phyloP scores from a whole-genome alignment of 768 basidiomycete species.

The Boletus sp. region DNA sequence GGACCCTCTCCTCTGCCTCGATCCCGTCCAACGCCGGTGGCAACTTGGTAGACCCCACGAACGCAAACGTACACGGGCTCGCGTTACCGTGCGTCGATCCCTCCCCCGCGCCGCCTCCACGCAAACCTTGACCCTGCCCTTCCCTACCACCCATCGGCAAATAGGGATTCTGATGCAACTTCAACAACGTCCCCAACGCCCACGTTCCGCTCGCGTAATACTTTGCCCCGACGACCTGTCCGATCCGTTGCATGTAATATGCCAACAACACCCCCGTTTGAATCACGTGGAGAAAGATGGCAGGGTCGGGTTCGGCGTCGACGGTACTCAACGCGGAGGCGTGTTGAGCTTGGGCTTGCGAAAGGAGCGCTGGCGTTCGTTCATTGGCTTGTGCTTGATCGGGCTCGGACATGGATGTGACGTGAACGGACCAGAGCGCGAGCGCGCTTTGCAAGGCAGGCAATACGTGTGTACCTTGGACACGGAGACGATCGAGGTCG shows the following conservation, averaged over 20 bases:
- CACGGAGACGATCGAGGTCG: constrained; percentile 44
- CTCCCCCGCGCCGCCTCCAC: background rate
- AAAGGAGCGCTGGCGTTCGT: constrained; percentile 35
- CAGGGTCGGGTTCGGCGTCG: constrained; percentile 31
- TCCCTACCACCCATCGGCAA: background rate
- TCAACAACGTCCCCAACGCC: constrained; percentile 44
- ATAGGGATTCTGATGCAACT: constrained; percentile 39
- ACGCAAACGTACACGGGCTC: constrained; percentile 4
- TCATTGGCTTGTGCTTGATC: constrained; percentile 31
- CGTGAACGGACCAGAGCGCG: constrained; percentile 52
- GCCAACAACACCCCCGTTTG: constrained; percentile 66
- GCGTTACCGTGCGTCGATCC: background rate
- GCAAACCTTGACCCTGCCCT: constrained; percentile 1
- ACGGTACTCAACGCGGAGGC: constrained; percentile 44
- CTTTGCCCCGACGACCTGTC: constrained; percentile 59
- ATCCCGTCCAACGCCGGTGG: constrained; percentile 30
- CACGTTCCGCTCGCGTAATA: constrained; percentile 50
- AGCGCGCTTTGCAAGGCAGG: constrained; percentile 49
- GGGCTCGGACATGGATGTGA: constrained; percentile 39
- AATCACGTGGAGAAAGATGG: constrained; percentile 48
- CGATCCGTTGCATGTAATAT: constrained; percentile 62
- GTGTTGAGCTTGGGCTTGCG: constrained; percentile 46
- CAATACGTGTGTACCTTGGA: constrained; percentile 40
- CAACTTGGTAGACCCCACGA: constrained; percentile 22
- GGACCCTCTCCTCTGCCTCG: constrained; percentile 38